These are phyloP conservation scores for Phalaenopsis aphrodite DNA, from an alignment of 106 monocot genomes.

Conservation along the genomic window DNA sequence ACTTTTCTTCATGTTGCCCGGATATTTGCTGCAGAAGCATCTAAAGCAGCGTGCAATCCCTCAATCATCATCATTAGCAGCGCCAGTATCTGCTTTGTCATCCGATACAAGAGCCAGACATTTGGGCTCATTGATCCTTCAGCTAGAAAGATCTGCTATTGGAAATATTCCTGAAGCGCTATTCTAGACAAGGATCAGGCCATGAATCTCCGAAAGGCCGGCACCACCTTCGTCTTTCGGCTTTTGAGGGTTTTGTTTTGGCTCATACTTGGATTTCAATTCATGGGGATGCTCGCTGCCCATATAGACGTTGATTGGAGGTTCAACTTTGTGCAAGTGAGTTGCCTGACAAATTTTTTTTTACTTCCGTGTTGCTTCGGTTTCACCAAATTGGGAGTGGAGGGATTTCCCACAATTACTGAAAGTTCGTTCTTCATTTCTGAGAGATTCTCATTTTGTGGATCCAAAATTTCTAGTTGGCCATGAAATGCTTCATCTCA, in stretches of 20 bases:
- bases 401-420: background rate
- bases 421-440: constrained; percentile 3
- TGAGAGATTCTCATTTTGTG: too few species aligned
- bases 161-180: constrained; percentile 16
- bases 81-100: background rate
- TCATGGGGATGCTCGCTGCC: background rate
- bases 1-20: too few species aligned
- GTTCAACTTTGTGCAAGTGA: constrained; percentile 24
- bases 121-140: background rate
- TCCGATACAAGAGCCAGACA: background rate
- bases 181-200: constrained; percentile 62
- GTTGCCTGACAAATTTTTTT: constrained; percentile 20
- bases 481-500: background rate
- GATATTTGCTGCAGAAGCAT: too few species aligned
- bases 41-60: too few species aligned
- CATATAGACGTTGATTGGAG: constrained; percentile 1
- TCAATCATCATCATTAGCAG: background rate
- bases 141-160: constrained; percentile 12
- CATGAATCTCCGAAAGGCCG: constrained; percentile 40
- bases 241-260: background rate
- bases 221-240: too few species aligned
- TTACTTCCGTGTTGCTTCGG: background rate
- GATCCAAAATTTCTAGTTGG: background rate
- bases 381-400: background rate
- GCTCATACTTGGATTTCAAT: background rate